Conservation (phyloP, 2,329 filamentous ascomycete genomes). For the Cytospora chrysosperma region DNA sequence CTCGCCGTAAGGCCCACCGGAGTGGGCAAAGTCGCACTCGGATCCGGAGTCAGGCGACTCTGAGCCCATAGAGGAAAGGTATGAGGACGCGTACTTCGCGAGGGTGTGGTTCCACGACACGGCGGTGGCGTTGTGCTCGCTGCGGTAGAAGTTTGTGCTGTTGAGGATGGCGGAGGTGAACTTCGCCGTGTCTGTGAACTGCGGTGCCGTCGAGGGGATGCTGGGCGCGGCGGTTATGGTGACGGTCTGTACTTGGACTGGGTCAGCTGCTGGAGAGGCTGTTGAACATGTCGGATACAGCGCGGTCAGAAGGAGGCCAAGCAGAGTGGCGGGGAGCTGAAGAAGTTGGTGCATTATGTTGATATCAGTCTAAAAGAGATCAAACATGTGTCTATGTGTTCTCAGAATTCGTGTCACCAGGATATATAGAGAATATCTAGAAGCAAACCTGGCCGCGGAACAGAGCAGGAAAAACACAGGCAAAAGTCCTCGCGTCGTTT, state of each 20-base stretch:
- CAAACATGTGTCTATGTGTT: no score
- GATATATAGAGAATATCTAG: background rate
- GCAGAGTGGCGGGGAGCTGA: background rate
- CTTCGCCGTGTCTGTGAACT: conserved; percentile 35
- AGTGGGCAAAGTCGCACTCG: conserved; percentile 53
- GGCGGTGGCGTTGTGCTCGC: conserved; percentile 57
- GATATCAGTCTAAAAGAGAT: background rate
- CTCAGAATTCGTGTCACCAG: background rate
- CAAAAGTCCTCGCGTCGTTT: background rate
- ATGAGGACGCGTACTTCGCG: conserved; percentile 52
- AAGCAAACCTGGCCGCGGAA: background rate
- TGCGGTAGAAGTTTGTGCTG: conserved; percentile 65
- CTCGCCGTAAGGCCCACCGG: conserved; percentile 66
- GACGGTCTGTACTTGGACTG: conserved; percentile 13
- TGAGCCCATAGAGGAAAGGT: conserved; percentile 37
- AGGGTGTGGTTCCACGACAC: conserved; percentile 67
- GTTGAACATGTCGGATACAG: background rate
- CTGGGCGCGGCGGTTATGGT: conserved; percentile 36
- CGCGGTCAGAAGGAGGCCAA: background rate
- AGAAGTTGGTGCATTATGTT: background rate
- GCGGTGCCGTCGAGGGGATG: conserved; percentile 38
- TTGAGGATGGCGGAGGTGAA: conserved; percentile 60
- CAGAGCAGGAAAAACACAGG: background rate
- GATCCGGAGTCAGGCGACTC: conserved; percentile 15
- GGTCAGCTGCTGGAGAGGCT: conserved; percentile 1